Evolutionary conservation across 805 yeast genomes (phyloP).

Genomic region (Nakazawaea wyomingensis): DNA sequence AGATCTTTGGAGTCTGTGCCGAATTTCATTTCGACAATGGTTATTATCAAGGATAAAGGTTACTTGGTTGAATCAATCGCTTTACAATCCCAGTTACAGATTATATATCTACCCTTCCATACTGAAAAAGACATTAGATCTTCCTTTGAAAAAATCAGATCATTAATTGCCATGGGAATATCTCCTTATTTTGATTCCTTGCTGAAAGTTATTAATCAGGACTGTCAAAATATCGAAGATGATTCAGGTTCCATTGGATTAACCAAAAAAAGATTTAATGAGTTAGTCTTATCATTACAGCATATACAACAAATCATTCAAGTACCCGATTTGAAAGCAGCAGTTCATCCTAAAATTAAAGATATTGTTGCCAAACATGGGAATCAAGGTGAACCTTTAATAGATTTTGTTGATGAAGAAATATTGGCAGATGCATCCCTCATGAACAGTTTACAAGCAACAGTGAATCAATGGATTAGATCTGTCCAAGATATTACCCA

Average conservation of each 20-base stretch:
- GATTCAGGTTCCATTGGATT: conserved; percentile 30
- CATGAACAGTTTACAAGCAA: conserved; percentile 63
- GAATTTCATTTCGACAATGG: conserved; percentile 23
- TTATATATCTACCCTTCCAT: conserved; percentile 27
- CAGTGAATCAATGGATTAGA: conserved; percentile 71
- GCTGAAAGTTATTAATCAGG: conserved; percentile 13
- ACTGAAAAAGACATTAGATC: conserved; percentile 16
- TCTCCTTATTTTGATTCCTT: conserved; percentile 64
- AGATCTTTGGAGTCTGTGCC: neutral
- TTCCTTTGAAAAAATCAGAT: conserved; percentile 48
- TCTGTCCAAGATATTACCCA: conserved; percentile 53
- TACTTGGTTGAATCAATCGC: conserved; percentile 18
- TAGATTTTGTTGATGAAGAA: conserved; percentile 14
- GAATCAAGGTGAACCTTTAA: conserved; percentile 15
- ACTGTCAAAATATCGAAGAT: conserved; percentile 6
- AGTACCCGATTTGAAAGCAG: conserved; percentile 54
- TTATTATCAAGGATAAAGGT: conserved; percentile 40
- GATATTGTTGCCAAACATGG: conserved; percentile 33
- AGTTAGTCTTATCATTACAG: conserved; percentile 60
- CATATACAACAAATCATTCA: conserved; percentile 64
- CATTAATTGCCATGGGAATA: conserved; percentile 58
- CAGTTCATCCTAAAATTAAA: conserved; percentile 48
- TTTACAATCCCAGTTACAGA: conserved; percentile 29
- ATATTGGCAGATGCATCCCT: conserved; percentile 43
- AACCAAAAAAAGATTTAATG: conserved; percentile 62